phyloP scores from a whole-genome alignment of 2,329 filamentous ascomycete species.

The Eutypella sp. region DNA sequence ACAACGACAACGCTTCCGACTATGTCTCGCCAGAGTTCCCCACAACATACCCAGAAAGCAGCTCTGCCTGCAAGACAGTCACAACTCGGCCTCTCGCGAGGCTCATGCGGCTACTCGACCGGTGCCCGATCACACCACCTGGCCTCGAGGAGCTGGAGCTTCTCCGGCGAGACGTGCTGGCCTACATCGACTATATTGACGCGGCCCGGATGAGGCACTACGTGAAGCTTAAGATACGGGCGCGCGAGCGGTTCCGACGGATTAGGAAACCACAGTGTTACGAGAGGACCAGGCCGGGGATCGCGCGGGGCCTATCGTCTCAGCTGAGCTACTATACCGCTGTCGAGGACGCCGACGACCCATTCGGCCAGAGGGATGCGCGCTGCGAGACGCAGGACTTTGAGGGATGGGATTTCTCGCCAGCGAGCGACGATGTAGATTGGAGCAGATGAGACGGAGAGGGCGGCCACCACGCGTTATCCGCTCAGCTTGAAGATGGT shows the following conservation, averaged over 20 bases:
- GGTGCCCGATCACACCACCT: background rate
- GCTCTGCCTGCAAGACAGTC: background rate
- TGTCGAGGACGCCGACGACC: background rate
- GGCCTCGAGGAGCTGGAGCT: background rate
- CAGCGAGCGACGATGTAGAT: too few relatives aligned
- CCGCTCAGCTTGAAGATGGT: too few relatives aligned
- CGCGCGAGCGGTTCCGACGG: background rate
- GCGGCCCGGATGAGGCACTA: background rate
- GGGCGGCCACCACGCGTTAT: too few relatives aligned
- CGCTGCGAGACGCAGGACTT: background rate
- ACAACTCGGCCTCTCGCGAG: background rate
- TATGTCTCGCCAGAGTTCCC: too few relatives aligned
- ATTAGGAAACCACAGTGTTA: background rate
- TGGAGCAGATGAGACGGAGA: too few relatives aligned
- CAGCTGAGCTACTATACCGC: background rate
- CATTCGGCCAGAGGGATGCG: background rate
- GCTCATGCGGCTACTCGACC: background rate
- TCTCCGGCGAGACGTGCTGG: background rate
- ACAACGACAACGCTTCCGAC: too few relatives aligned
- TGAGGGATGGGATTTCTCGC: too few relatives aligned
- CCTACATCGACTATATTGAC: background rate
- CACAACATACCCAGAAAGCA: background rate
- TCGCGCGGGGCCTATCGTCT: background rate
- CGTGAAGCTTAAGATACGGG: background rate
- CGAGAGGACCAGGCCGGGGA: background rate